These are phyloP conservation scores for Sporothrix protearum DNA, from an alignment of 2,329 filamentous ascomycete genomes.

Conservation along the genomic window DNA sequence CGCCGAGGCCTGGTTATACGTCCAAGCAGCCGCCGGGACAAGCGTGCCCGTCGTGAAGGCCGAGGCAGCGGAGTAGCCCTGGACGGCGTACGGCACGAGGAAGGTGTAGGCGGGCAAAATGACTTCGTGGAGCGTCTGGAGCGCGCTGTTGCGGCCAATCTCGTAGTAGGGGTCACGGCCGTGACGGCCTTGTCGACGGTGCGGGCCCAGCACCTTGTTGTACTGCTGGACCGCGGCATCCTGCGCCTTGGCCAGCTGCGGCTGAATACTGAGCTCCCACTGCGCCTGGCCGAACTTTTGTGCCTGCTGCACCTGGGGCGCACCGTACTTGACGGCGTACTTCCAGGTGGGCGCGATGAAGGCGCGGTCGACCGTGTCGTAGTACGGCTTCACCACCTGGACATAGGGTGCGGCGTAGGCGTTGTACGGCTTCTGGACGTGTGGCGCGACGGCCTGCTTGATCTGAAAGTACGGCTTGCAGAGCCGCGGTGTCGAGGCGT, in stretches of 20 bases:
- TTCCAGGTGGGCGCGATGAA: slow-evolving; percentile 66
- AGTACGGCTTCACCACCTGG: slow-evolving; percentile 72
- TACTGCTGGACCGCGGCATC: slow-evolving; percentile 62
- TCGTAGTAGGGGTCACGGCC: slow-evolving; percentile 69
- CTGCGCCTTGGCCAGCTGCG: slow-evolving; percentile 66
- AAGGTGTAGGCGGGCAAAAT: slow-evolving; percentile 71
- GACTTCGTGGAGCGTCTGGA: slow-evolving; percentile 67
- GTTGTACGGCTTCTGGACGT: slow-evolving; percentile 81
- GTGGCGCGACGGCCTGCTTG: slow-evolving; percentile 63
- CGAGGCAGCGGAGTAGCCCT: slow-evolving; percentile 64
- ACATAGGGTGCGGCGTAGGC: slow-evolving; percentile 81
- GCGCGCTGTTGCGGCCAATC: slow-evolving; percentile 57
- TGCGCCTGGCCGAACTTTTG: slow-evolving; percentile 64
- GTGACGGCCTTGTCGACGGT: slow-evolving; percentile 61
- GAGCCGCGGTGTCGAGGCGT: slow-evolving; percentile 66
- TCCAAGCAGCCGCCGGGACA: slow-evolving; percentile 68
- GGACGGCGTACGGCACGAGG: slow-evolving; percentile 67
- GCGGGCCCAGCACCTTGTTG: slow-evolving; percentile 65
- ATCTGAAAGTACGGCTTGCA: slow-evolving; percentile 78
- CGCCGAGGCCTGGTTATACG: slow-evolving; percentile 63
- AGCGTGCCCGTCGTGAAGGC: slow-evolving; percentile 65
- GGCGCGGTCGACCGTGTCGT: slow-evolving; percentile 55
- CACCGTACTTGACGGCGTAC: slow-evolving; percentile 69
- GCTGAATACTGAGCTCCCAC: slow-evolving; percentile 76
- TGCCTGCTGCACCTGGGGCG: slow-evolving; percentile 66